phyloP scores from a whole-genome alignment of 192 early-diverging fungal species.

The Podila horticola region DNA sequence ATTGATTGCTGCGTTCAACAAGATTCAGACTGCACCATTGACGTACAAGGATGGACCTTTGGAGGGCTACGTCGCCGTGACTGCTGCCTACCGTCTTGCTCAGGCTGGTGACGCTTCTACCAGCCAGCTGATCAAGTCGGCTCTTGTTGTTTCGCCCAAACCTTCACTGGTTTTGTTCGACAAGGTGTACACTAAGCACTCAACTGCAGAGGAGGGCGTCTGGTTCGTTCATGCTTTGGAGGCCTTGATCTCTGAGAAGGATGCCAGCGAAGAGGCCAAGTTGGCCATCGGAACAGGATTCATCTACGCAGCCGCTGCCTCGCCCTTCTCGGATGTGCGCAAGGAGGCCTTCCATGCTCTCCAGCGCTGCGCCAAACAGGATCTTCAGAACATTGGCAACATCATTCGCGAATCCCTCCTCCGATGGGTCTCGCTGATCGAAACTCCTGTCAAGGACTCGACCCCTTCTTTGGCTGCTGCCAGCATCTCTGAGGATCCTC shows the following conservation, averaged over 20 bases:
- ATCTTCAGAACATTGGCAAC: conserved; percentile 40
- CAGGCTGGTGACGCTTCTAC: conserved; percentile 26
- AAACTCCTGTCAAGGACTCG: conserved; percentile 60
- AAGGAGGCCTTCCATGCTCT: conserved; percentile 56
- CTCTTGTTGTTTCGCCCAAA: conserved; percentile 57
- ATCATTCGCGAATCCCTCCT: conserved; percentile 55
- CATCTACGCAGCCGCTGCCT: conserved; percentile 63
- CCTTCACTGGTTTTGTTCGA: conserved; percentile 86
- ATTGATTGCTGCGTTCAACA: conserved; percentile 62
- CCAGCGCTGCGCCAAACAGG: conserved; percentile 29
- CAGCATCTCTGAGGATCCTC: conserved; percentile 36
- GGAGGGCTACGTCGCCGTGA: conserved; percentile 72
- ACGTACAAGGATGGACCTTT: conserved; percentile 65
- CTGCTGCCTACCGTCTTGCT: conserved; percentile 59
- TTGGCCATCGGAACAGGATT: conserved; percentile 61
- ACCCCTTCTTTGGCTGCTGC: conserved; percentile 43
- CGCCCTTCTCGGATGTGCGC: conserved; percentile 52
- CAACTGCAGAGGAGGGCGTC: conserved; percentile 65
- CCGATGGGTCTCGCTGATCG: conserved; percentile 59
- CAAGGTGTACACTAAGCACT: conserved; percentile 81
- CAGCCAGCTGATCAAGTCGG: conserved; percentile 46
- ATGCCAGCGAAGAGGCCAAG: conserved; percentile 37
- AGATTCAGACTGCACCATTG: conserved; percentile 68
- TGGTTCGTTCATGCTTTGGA: conserved; percentile 76
- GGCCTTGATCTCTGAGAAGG: conserved; percentile 55